Base-by-base conservation (phyloP, 2,329 filamentous ascomycete genomes). In the Hypomyces perniciosus region DNA sequence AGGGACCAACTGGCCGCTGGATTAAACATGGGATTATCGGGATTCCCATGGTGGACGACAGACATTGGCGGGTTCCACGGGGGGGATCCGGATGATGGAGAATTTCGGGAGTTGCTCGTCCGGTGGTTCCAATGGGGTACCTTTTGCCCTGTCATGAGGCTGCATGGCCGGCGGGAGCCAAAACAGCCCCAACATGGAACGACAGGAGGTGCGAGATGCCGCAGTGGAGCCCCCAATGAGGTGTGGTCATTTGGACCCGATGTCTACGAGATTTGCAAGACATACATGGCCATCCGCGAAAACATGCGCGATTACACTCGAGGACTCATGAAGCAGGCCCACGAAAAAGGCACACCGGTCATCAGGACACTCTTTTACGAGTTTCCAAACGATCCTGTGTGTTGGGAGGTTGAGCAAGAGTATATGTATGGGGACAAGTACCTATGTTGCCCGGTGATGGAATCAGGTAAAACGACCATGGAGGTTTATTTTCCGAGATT, bases 61-160 rank as follows among this genome's bases (percentile, higher is more conserved):
- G 83, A 86, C 57, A 86, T 86, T 47, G 83, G 84, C 2, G 84
- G 84, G 1, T 86, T 87, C 59, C 83, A 86, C 58, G 83, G 83
- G 5, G 83, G 83, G 0, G 72, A 83, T 53, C 79, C 81, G 0
- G 62, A 69, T 1, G 75, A 83, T 43, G 65, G 69, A 1, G 68
- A 59, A 0, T 86, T 86, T 64, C 71, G 80, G 6, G 83, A 86
- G 59, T 66, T 86, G 0, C 80, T 86, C 52, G 76, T 81, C 1
- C 69, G 84, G 2, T 86, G 83, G 84, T 86, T 86, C 62, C 83
- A 86, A 58, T 86, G 82, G 81, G 83, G 78, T 1, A 68, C 81
- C 0, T 86, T 83, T 59, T 84, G 81, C 51, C 83, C 83, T 1
- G 83, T 86, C 1, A 83, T 87, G 76, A 68, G 84, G 3, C 70